A percentile compares a stretch with the other conserved stretches of the same genome.
phyloP scores from a whole-genome alignment of 768 basidiomycete genomes.

The Trametes villosa region DNA sequence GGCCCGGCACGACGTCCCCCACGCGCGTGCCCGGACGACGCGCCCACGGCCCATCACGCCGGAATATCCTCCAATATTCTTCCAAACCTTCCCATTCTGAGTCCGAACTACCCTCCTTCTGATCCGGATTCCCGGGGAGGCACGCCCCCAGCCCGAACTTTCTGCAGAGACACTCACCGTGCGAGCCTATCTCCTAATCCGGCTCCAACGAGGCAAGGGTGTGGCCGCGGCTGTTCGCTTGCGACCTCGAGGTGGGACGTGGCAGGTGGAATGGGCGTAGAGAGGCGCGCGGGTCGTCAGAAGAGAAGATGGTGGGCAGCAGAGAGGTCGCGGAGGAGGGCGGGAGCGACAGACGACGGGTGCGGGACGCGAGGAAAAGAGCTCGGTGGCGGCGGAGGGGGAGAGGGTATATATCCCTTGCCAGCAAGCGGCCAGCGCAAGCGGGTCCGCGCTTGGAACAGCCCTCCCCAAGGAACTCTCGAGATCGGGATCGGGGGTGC shows the following conservation, averaged over 20 bases:
- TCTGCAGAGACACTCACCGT: conserved; percentile 7
- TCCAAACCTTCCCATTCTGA: not conserved
- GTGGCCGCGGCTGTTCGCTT: conserved; percentile 22
- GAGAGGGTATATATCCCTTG: no score
- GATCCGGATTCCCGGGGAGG: conserved; percentile 17
- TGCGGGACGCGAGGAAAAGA: no score
- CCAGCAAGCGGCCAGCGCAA: no score
- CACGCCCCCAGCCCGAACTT: not conserved
- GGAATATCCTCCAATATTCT: not conserved
- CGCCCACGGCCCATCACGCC: not conserved
- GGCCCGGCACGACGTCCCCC: not conserved
- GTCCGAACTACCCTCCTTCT: conserved; percentile 12
- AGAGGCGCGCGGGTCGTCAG: no score
- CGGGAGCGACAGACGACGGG: no score
- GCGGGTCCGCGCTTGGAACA: no score
- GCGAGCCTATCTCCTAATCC: no score
- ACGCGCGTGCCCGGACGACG: not conserved
- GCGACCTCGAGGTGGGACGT: conserved; percentile 1
- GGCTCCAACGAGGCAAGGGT: conserved; percentile 18
- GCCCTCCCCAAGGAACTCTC: no score
- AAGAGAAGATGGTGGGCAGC: no score
- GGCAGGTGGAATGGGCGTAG: not conserved
- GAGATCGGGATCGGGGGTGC: no score
- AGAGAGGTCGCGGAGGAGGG: no score
- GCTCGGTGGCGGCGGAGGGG: no score